Conservation (phyloP, 768 basidiomycete species). For the Dioszegia hungarica region DNA sequence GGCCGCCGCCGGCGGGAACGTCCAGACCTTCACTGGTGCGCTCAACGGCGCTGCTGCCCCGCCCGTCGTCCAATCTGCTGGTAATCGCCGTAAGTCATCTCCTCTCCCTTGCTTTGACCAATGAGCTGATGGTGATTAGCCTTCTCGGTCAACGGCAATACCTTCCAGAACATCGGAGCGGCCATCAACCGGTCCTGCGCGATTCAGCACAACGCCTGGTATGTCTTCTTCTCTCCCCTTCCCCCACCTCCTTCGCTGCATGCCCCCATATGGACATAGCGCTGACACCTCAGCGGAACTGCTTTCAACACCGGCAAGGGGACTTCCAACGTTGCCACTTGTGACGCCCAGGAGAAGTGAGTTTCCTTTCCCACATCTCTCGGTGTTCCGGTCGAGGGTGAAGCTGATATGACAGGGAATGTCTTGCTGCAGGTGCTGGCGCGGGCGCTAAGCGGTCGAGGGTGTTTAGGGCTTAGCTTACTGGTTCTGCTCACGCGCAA, state of each 20-base stretch:
- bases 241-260: too few species aligned
- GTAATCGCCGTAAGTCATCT: conserved; percentile 17
- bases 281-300: conserved; percentile 13
- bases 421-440: background rate
- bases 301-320: conserved; percentile 21
- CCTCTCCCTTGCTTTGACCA: too few species aligned
- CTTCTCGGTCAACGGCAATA: conserved; percentile 54
- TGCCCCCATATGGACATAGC: too few species aligned
- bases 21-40: conserved; percentile 57
- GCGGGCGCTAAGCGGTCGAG: background rate
- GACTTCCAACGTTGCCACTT: conserved; percentile 15
- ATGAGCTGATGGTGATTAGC: conserved; percentile 54
- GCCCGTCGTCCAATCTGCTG: conserved; percentile 12
- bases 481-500: too few species aligned
- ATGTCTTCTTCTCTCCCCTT: background rate
- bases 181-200: conserved; percentile 61
- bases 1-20: conserved; percentile 47
- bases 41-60: conserved; percentile 24
- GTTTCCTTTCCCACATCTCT: background rate
- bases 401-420: background rate
- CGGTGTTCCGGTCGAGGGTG: too few species aligned
- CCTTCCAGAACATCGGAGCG: conserved; percentile 55
- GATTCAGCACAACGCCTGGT: conserved; percentile 57
- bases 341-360: conserved; percentile 20
- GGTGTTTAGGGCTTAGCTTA: background rate